Evolutionary conservation across 768 basidiomycete genomes (phyloP), one percentile per base, ranked within the genome.

Genomic region (Boletus patriciae): DNA sequence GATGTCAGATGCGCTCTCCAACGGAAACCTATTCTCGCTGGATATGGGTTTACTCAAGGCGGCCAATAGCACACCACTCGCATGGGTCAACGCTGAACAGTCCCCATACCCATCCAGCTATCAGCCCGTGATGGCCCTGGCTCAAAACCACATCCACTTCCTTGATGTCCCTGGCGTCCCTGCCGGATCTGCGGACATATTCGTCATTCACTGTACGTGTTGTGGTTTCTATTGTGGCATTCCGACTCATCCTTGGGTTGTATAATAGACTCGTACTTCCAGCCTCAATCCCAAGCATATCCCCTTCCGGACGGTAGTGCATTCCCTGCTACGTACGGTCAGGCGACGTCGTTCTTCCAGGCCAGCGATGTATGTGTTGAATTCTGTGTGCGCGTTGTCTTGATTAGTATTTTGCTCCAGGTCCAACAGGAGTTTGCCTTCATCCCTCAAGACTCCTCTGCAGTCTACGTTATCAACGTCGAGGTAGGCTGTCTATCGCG

Each of bases 141-240:
- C 92, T 11, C 85, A 91, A 64, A 95, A 95, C 70, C 93, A 95
- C 67, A 78, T 95, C 51, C 84, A 88, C 69, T 94, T 92, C 80
- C 76, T 94, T 23, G 77, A 89, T 57, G 84, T 90, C 2, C 88
- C 90, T 10, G 79, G 77, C 23, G 77, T 80, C 8, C 55, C 82
- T n/a, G 80, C 87, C 19, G 92, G 92, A 12, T 82, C 79, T 40
- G 87, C 85, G 3, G 76, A 85, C 51, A 87, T 94, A 55, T 95
- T 91, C 61, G 91, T 94, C 27, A 90, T 95, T 58, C 93, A 95
- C 71, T 95, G 90, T 88, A 64, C 62, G 87, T 76, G n/a, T 29
- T 25, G 3, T 23, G 19, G 29, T 37, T 3, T 37, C 27, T 33
- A 1, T 33, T 4, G 11, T 29, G 3, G 21, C 16, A n/a, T 19